Conservation (phyloP, 306 rosid genomes). For the Trichosanthes truncata region DNA sequence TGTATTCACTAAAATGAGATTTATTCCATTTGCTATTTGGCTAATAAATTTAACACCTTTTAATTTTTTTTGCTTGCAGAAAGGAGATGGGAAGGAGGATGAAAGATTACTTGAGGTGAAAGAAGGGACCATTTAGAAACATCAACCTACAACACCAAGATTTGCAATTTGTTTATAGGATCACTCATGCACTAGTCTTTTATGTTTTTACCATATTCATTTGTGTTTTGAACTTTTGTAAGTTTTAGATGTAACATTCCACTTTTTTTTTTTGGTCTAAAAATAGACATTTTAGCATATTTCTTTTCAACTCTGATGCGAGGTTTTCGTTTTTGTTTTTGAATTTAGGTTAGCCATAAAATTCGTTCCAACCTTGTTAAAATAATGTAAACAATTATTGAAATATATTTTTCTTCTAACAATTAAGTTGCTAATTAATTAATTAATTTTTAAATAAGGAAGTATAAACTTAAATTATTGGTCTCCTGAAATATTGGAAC, state of each 20-base stretch:
- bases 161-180: neutral
- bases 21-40: too few relatives aligned
- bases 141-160: neutral
- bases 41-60: neutral
- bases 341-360: neutral
- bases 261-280: too few relatives aligned
- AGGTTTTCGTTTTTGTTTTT: neutral
- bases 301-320: too few relatives aligned
- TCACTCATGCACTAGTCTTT: neutral
- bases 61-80: constrained; percentile 19
- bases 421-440: too few relatives aligned
- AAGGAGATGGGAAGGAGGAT: constrained; percentile 59
- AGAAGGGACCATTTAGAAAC: neutral
- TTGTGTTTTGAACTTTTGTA: neutral
- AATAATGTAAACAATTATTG: too few relatives aligned
- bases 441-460: too few relatives aligned
- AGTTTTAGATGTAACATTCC: neutral
- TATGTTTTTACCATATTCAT: neutral
- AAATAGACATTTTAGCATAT: neutral
- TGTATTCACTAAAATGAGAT: too few relatives aligned
- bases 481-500: too few relatives aligned
- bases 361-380: too few relatives aligned
- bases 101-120: neutral
- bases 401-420: too few relatives aligned
- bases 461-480: too few relatives aligned